These are phyloP conservation scores for Klebsormidium nitens DNA, from an alignment of 139 green algal genomes.

Conservation along the genomic window DNA sequence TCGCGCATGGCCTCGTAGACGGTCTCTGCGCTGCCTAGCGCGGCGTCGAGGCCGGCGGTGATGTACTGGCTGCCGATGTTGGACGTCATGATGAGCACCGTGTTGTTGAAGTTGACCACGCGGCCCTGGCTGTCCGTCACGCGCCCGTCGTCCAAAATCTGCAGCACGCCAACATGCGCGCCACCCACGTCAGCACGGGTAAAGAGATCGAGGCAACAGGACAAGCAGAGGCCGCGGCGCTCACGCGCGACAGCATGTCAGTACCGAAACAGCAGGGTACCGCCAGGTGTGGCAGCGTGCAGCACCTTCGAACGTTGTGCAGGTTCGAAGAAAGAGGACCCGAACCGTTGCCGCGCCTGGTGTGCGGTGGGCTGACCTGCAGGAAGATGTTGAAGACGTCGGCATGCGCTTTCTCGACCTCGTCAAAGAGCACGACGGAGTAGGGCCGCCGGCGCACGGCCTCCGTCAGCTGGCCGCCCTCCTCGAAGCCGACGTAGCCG, in stretches of 20 bases:
- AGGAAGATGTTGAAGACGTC: conserved; percentile 88
- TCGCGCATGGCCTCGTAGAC: conserved; percentile 25
- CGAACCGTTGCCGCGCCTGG: too few species aligned
- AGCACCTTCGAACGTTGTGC: too few species aligned
- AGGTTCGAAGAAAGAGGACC: too few species aligned
- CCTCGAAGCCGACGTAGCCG: conserved; percentile 94
- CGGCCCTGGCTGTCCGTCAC: conserved; percentile 84
- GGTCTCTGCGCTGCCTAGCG: conserved; percentile 2
- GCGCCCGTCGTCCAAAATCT: conserved; percentile 75
- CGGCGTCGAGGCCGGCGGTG: conserved; percentile 45
- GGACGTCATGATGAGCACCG: conserved; percentile 91
- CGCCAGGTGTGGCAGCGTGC: too few species aligned
- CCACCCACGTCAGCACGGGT: not conserved
- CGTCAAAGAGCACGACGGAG: conserved; percentile 64
- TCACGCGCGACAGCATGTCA: too few species aligned
- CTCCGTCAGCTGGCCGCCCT: conserved; percentile 95
- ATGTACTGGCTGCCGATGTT: conserved; percentile 86
- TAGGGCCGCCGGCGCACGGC: conserved; percentile 55
- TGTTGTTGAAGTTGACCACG: conserved; percentile 90
- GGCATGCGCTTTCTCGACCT: conserved; percentile 71
- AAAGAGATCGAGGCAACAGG: not conserved
- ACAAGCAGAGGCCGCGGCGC: too few species aligned
- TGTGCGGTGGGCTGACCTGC: too few species aligned
- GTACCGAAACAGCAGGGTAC: too few species aligned
- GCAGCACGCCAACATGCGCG: conserved; percentile 1